Conservation (phyloP, 352 stramenopile species). For the Peronospora destructor region DNA sequence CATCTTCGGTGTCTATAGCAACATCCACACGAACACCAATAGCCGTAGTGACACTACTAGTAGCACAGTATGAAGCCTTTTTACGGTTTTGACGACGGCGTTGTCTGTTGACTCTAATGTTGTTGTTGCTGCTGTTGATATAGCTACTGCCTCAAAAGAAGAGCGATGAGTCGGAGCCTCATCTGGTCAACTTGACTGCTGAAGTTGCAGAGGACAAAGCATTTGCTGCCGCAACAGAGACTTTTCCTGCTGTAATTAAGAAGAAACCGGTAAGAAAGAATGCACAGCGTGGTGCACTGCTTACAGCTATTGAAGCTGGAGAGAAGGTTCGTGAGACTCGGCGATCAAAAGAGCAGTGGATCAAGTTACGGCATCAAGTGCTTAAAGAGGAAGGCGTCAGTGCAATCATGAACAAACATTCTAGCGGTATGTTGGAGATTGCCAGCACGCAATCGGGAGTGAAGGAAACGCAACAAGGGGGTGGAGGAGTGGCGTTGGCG, state of each 20-base stretch:
- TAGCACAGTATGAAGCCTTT: conserved; percentile 8
- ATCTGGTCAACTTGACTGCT: conserved; percentile 12
- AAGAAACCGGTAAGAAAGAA: conserved; percentile 9
- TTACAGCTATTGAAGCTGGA: conserved; percentile 46
- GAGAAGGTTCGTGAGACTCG: conserved; percentile 45
- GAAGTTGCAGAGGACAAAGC: conserved; percentile 7
- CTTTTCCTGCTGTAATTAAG: neutral
- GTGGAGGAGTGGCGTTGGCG: conserved; percentile 21
- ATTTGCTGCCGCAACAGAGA: neutral
- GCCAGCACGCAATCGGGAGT: conserved; percentile 4
- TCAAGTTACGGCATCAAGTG: conserved; percentile 49
- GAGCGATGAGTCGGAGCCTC: conserved; percentile 3
- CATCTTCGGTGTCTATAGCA: conserved; percentile 69
- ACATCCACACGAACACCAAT: conserved; percentile 4
- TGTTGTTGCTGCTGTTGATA: neutral
- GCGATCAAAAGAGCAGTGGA: conserved; percentile 56
- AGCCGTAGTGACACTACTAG: neutral
- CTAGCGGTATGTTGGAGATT: conserved; percentile 36
- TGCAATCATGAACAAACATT: conserved; percentile 36
- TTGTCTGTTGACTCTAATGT: neutral
- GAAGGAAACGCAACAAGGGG: conserved; percentile 16
- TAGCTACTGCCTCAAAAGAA: conserved; percentile 2
- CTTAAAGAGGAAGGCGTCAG: conserved; percentile 53
- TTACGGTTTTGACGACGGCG: neutral
- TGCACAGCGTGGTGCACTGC: conserved; percentile 28